A percentile compares a stretch with the other conserved stretches of the same genome.
phyloP scores from a whole-genome alignment of 495 filamentous ascomycete genomes.

The Daldinia grandis region DNA sequence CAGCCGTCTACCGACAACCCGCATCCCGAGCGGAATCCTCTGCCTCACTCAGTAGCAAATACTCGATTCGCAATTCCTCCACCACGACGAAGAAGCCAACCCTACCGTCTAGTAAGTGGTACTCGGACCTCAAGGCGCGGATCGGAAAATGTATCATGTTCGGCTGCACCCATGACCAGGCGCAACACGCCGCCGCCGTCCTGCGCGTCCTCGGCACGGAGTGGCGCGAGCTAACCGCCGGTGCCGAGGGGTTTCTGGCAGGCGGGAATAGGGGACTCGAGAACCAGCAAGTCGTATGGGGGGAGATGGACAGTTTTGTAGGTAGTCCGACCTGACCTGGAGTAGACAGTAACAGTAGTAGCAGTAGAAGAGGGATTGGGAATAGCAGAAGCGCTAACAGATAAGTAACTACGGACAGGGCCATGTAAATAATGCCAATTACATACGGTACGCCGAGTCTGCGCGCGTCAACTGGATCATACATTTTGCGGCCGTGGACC shows the following conservation, averaged over 20 bases:
- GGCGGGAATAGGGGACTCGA: conserved; percentile 71
- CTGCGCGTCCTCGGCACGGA: conserved; percentile 69
- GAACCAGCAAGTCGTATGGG: conserved; percentile 82
- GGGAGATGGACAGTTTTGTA: conserved; percentile 78
- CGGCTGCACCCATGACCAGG: conserved; percentile 70
- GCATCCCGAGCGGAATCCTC: no score
- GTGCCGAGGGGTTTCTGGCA: conserved; percentile 83
- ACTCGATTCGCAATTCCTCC: background rate
- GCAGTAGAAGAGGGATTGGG: background rate
- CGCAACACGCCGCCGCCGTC: conserved; percentile 67
- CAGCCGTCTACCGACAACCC: conserved; percentile 10
- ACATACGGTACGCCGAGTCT: conserved; percentile 85
- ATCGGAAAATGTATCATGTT: conserved; percentile 88
- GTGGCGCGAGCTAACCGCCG: conserved; percentile 81
- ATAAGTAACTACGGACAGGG: conserved; percentile 50
- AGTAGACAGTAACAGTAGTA: background rate
- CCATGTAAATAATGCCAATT: conserved; percentile 90
- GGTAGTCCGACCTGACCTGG: conserved; percentile 29
- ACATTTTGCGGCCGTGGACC: conserved; percentile 78
- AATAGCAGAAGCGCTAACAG: background rate
- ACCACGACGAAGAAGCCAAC: conserved; percentile 15
- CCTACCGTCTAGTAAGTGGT: conserved; percentile 67
- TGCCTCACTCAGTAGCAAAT: background rate
- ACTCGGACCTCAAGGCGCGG: conserved; percentile 73
- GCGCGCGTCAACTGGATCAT: conserved; percentile 83